Base-by-base conservation (phyloP, 345 rosid species). In the Alliaria petiolata region DNA sequence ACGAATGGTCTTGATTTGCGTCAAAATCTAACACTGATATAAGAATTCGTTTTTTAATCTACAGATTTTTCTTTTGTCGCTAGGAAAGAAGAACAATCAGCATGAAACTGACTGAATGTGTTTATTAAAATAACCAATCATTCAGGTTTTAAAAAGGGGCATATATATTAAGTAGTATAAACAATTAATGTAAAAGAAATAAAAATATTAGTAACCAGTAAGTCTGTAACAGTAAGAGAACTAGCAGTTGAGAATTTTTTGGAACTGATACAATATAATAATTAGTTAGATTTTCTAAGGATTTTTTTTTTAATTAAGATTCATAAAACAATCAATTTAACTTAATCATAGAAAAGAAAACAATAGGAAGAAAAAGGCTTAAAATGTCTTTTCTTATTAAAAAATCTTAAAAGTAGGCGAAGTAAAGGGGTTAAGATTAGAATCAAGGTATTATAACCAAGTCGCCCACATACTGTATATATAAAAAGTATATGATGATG, bases 401-500 rank as follows among this genome's bases (percentile, higher is more conserved):
- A 38, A 51, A 20, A 45, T n/a, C 45, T 30, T 71, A 19, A 62
- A 40, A 20, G 7, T 10, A 71, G 68, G 68, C 62, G 33, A 62
- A 62, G 45, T 62, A 51, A 52, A 62, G 53, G 45, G 17, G 36
- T 62, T 51, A 31, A 71, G 28, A 30, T 40, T 71, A 71, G 53
- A 19, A 51, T 14, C 6, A 51, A 40, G n/a, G 5, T 13, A 26
- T 4, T 25, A n/a, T 20, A 58, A 47, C 28, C 39, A 53, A 69
- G 34, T 39, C 28, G 3, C 44, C 20, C n/a, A n/a, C n/a, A n/a
- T n/a, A n/a, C n/a, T n/a, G n/a, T n/a, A n/a, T n/a, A n/a, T n/a
- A n/a, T n/a, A n/a, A n/a, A n/a, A n/a, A n/a, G n/a, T n/a, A n/a
- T n/a, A n/a, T n/a, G n/a, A n/a, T n/a, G n/a, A n/a, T n/a, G n/a